Evolutionary conservation across 2,329 filamentous ascomycete species (phyloP), one percentile per base, ranked within the genome.

Genomic region (Zymoseptoria brevis): DNA sequence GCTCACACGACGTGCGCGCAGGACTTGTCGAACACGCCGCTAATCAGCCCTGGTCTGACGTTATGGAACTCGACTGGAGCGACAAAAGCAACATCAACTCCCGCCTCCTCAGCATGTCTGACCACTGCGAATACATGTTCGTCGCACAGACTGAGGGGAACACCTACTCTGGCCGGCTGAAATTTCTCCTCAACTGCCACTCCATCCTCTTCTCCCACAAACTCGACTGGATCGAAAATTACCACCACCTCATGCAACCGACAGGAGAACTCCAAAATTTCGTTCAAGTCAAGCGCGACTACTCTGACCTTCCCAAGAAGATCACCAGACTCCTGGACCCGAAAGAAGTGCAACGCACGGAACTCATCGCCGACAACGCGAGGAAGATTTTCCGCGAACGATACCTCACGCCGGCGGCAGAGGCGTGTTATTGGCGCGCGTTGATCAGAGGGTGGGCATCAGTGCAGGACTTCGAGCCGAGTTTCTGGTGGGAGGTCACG

Each of bases 361-460:
- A 60, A 24, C 54, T 51, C 4, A 68, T 70, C 29, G 68, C 68
- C 16, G 65, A 69, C 29, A 69, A 70, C 48, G 61, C 62, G 3
- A 57, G 53, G n/a, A 24, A 57, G 3, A 64, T 57, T 2, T 69
- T 70, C 56, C 62, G 68, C 21, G 65, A 70, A 54, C 59, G 66
- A 11, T 69, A 68, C 35, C 60, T 68, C 6, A 71, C 68, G 8
- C 64, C 67, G 0, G 69, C 69, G 2, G 69, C 69, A 4, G 67
- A 68, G 50, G 62, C 67, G 11, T 71, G 69, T 54, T 72, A 72
- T 50, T 72, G 70, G 70, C 61, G 69, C 26, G 57, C 60, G n/a
- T 51, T 72, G 53, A 64, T 72, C 8, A 57, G 66, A 8, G 66
- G 60, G 2, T 72, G 69, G 69, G 60, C 86, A 88, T 88, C 56